A percentile compares a stretch with the other conserved stretches of the same genome.
These are phyloP conservation scores for Ceratobasidium sp. DNA, from an alignment of 1,284 basidiomycete genomes.

Conservation along the genomic window DNA sequence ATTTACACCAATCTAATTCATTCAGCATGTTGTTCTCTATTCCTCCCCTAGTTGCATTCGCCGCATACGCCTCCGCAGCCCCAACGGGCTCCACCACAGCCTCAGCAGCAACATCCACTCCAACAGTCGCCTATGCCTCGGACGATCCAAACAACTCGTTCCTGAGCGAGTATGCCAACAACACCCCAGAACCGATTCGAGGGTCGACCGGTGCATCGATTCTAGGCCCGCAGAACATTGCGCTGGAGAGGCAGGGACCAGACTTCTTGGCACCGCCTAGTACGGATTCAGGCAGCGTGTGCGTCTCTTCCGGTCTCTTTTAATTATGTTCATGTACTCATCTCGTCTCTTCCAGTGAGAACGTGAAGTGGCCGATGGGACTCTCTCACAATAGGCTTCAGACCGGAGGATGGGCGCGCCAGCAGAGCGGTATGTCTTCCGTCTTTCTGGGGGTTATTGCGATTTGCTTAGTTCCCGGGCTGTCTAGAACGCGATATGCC, in stretches of 20 bases:
- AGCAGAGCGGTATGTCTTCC: conserved; percentile 67
- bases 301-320: conserved; percentile 16
- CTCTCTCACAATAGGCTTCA: conserved; percentile 77
- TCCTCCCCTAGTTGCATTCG: conserved; percentile 1
- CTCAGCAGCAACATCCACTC: neutral
- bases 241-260: conserved; percentile 7
- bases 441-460: conserved; percentile 13
- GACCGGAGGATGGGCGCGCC: conserved; percentile 79
- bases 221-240: conserved; percentile 23
- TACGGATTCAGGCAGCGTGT: conserved; percentile 25
- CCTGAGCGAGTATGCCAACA: neutral
- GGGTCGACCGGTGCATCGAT: conserved; percentile 10
- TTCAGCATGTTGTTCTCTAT: conserved; percentile 3
- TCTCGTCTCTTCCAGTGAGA: conserved; percentile 58
- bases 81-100: neutral
- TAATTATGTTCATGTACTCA: conserved; percentile 39
- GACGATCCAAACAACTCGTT: conserved; percentile 27
- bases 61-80: conserved; percentile 13
- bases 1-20: no score
- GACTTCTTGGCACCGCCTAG: conserved; percentile 17
- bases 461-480: conserved; percentile 8
- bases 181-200: neutral
- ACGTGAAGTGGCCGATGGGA: conserved; percentile 79
- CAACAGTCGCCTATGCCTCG: conserved; percentile 26
- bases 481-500: conserved; percentile 64